Evolutionary conservation across 352 stramenopile genomes (phyloP).

Genomic region (Globisporangium cystogenes): DNA sequence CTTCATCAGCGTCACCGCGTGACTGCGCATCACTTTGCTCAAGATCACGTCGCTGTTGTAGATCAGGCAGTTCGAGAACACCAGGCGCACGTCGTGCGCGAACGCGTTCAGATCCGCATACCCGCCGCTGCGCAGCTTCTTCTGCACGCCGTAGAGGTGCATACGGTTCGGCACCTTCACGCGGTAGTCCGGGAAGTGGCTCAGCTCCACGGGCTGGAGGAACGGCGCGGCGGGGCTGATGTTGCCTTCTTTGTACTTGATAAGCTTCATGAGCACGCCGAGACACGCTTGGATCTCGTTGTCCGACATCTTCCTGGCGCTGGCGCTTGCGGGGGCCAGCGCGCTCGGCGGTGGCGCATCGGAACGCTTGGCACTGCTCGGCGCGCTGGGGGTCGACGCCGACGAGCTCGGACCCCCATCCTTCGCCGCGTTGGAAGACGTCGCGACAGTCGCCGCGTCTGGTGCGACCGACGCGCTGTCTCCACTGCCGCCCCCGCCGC

Average conservation of each 20-base stretch:
- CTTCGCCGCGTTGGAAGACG: not conserved
- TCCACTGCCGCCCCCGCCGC: not conserved
- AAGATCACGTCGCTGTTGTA: slow-evolving; percentile 86
- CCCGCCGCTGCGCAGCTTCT: slow-evolving; percentile 71
- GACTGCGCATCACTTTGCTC: slow-evolving; percentile 78
- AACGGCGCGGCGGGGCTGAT: slow-evolving; percentile 71
- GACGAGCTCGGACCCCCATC: not conserved
- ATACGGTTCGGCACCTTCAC: slow-evolving; percentile 82
- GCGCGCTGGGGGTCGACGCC: not conserved
- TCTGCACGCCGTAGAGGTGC: slow-evolving; percentile 82
- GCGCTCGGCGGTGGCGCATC: too few species aligned
- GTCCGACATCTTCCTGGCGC: slow-evolving; percentile 37
- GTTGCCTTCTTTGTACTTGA: slow-evolving; percentile 82
- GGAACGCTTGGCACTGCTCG: not conserved
- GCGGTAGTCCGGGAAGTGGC: slow-evolving; percentile 80
- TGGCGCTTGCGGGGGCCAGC: not conserved
- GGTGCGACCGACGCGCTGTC: not conserved
- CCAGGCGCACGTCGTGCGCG: slow-evolving; percentile 69
- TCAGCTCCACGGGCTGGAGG: slow-evolving; percentile 75
- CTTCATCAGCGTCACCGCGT: slow-evolving; percentile 82
- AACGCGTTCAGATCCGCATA: slow-evolving; percentile 65
- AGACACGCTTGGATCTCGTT: slow-evolving; percentile 47
- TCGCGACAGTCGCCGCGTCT: not conserved
- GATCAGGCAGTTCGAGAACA: slow-evolving; percentile 87
- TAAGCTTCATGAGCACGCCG: slow-evolving; percentile 69